Evolutionary conservation across 345 rosid genomes (phyloP), one percentile per base, ranked within the genome.

Genomic region (Hypericum perforatum): DNA sequence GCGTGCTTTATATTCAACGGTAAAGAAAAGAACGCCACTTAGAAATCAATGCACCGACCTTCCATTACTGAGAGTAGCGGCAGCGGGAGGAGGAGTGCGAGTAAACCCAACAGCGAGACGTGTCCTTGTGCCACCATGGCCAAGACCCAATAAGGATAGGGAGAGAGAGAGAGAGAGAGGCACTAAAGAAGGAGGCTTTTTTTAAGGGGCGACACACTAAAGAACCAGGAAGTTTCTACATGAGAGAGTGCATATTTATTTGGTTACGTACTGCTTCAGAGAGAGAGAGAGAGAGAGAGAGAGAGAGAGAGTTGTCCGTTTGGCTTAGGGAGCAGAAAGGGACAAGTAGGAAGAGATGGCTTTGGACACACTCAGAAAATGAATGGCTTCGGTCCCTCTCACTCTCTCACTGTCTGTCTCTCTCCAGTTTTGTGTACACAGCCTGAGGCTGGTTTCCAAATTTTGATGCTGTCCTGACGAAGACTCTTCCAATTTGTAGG

Each of bases 11-110:
- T n/a, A n/a, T 22, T 22, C 32, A n/a, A n/a, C n/a, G 59, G 41
- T 9, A 15, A 54, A 16, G 65, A 37, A 22, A 11, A 42, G 36
- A 44, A 13, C 45, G 29, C 54, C 43, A 15, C 22, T 50, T 46
- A 50, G 5, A 51, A 39, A 37, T 36, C 39, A 15, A 53, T 13
- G 61, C 45, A 75, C 67, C 36, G 72, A 82, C 95, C 95, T 58
- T 78, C 82, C 44, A 65, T 37, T 48, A 56, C 41, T 51, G 32
- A 22, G 1, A 22, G 32, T 22, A 22, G 32, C 2, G 78, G 71
- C 57, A 74, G 80, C 70, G 65, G 54, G 61, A 64, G 72, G 56
- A 73, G 65, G 66, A 74, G 66, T 32, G 77, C 66, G 53, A 74
- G 46, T 32, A 70, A 64, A 65, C 75, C 74, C 73, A 80, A 46